Base-by-base conservation (phyloP, 345 rosid species). In the Streptanthus diversifolius region DNA sequence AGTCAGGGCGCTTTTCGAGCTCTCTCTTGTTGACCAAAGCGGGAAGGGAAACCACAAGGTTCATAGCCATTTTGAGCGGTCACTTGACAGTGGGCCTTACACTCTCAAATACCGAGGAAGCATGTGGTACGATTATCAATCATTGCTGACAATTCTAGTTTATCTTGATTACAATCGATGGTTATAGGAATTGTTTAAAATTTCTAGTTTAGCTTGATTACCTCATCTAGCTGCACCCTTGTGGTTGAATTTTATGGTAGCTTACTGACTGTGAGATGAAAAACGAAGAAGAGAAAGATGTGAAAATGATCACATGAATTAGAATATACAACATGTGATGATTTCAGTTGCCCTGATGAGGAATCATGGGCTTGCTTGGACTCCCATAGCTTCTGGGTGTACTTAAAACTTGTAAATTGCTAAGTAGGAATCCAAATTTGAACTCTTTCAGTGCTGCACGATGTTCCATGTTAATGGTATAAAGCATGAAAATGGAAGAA, bases 31-130 rank as follows among this genome's bases (percentile, higher is more conserved):
- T 45, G 99, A 95, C 66, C 99, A 92, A 82, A 91, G 97, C 21
- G 99, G 93, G 12, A 90, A 87, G 57, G 98, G 88, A 18, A 82
- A 86, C 62, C 98, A 95, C 25, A 90, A 92, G 82, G 88, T 92
- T 58, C 96, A 90, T 44, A 92, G 96, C 80, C 99, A 92, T 73
- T 95, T 95, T 43, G 92, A 90, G 68, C 83, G 98, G 3, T 86
- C 98, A 11, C 80, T 92, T 41, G 98, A 88, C 44, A 73, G 90
- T 48, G 98, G 99, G 6, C 99, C 99, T 13, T 88, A 90, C 44
- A 79, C 92, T 1, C 82, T 95, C 68, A 88, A 88, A 84, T 85
- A 87, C 64, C 76, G 86, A 66, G 97, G 98, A 21, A 88, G 92
- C 96, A 95, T 95, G 98, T 95, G 99, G 99, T 95, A 84, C 8